Base-by-base conservation (phyloP, 495 filamentous ascomycete species). In the Aspergillus saccharolyticus region DNA sequence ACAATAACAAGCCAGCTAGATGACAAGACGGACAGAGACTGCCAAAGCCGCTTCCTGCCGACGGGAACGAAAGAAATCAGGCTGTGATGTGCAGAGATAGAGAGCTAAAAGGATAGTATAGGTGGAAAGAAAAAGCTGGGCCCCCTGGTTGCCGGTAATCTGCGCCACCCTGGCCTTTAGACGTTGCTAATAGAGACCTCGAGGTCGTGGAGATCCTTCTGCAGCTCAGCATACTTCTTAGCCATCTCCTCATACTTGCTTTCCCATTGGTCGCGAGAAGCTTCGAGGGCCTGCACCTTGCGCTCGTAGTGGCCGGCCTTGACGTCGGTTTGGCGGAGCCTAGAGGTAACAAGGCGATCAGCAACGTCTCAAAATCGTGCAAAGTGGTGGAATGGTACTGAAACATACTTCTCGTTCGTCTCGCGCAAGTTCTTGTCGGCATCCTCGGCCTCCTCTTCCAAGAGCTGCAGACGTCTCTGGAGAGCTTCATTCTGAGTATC, bases 271-370 rank as follows among this genome's bases (percentile, higher is more conserved):
- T 96, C 90, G 61, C 88, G 86, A 65, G 90, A 82, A 56, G 80
- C 74, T 75, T 99, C 94, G 61, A 99, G 85, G 63, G 93, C 96
- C 72, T 95, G 88, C 61, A 99, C 94, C 79, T 99, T 97, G 80
- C 95, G 95, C 78, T 97, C 95, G 77, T 91, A 96, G 82, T 99
- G 94, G 59, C 93, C 95, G 70, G 94, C 91, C 80, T 97, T 97
- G 77, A 97, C 91, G 73, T 97, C 94, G 74, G 94, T 97, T 78
- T 96, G 92, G 66, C 95, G 91, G 66, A 97, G 89, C 77, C 94
- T 99, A 58, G 44, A 54, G 58, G 24, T 42, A 54, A 15, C 18
- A 46, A 17, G 19, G 52, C 45, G n/a, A 65, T 74, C 53, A 71
- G 64, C 45, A 48, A 42, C 14, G 44, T 25, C 25, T 4, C 14